Evolutionary conservation across 345 rosid genomes (phyloP).

Genomic region (Clausena lansium): DNA sequence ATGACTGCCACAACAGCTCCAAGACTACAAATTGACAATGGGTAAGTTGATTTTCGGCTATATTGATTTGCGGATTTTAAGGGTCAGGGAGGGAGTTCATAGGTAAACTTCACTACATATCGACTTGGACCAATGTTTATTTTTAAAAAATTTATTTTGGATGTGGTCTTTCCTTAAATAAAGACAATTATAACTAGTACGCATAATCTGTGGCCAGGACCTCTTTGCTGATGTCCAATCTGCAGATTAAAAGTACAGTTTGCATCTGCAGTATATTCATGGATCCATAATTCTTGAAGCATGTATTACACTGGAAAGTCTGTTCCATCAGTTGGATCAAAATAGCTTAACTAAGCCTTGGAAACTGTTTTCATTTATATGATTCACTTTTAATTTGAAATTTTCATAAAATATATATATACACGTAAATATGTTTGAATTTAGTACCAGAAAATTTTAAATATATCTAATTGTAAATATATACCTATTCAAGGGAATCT

Average conservation of each 20-base stretch:
- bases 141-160: background rate
- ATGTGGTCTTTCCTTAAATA: background rate
- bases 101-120: constrained; percentile 9
- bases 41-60: constrained; percentile 47
- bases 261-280: background rate
- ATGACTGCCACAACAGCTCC: constrained; percentile 98
- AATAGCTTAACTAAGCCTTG: background rate
- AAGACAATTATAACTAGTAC: background rate
- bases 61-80: background rate
- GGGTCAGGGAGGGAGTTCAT: background rate
- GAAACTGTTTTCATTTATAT: background rate
- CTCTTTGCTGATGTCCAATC: background rate
- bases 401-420: background rate
- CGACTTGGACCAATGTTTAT: background rate
- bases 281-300: background rate
- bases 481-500: background rate
- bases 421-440: background rate
- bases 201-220: background rate
- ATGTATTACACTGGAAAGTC: background rate
- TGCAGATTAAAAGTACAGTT: background rate
- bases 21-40: constrained; percentile 88
- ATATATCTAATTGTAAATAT: background rate
- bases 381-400: background rate
- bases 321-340: background rate
- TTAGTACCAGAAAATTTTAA: background rate